Base-by-base conservation (phyloP, 2,329 filamentous ascomycete genomes). In the Dactylellina haptotyla region DNA sequence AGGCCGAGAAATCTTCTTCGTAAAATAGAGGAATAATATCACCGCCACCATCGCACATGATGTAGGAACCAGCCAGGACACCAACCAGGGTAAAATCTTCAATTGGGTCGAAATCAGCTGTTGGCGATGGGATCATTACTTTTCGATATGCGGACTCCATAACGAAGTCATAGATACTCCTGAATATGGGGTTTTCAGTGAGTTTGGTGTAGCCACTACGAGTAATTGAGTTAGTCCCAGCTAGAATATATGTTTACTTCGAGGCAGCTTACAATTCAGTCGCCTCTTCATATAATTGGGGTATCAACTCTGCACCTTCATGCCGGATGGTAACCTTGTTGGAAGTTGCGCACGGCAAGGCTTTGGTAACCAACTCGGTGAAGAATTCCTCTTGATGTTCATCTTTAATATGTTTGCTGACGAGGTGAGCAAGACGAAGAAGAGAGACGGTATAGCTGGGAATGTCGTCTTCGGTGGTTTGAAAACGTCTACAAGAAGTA, bases 301-400 rank as follows among this genome's bases (percentile, higher is more conserved):
- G 62, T 83, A 81, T 9, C 81, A 82, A 80, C 82, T 84, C 61
- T 84, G 84, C 77, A 1, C 84, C 83, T 77, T 86, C 84, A 66
- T 85, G 84, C 5, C 84, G 81, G n/a, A 86, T 82, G 30, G 83
- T 82, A 0, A 85, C 82, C 72, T 85, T 86, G 2, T 83, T 82
- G 32, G 83, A 85, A 2, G 83, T 77, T 8, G 76, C 76, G n/a
- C 77, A 74, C 9, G 77, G 73, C 18, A 78, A 62, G 10, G 75
- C 77, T 28, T 65, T 73, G 25, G 69, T 73, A 1, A 77, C 65
- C 10, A 78, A 56, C 57, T 76, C 75, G 14, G 75, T 85, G 80
- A 51, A 81, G 79, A 20, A 80, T 80, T 54, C 82, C 50, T 77
- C 76, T 26, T 74, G 73, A 32, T 72, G 32, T n/a, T 73, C 48